A percentile compares a stretch with the other conserved stretches of the same genome.
These are phyloP conservation scores for Flammula alnicola DNA, from an alignment of 1,284 basidiomycete species.

Conservation along the genomic window DNA sequence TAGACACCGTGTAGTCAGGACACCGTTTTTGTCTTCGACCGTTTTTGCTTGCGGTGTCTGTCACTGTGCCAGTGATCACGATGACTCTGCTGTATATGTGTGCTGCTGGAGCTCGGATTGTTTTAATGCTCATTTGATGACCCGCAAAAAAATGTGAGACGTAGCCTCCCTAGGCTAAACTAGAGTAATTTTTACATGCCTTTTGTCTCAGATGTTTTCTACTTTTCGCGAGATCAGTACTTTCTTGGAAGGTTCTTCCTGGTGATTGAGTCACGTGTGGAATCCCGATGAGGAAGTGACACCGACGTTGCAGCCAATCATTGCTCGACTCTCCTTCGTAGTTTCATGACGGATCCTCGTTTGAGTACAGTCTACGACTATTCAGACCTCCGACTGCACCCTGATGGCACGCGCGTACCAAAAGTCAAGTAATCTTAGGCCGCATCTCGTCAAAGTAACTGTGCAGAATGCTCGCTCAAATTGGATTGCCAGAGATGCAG, in stretches of 20 bases:
- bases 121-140: background rate
- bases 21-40: no score
- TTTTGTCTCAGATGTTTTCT: background rate
- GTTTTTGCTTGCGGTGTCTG: no score
- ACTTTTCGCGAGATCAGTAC: background rate
- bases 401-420: slow-evolving; percentile 62
- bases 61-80: no score
- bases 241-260: background rate
- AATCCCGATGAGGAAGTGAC: background rate
- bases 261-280: background rate
- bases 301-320: background rate
- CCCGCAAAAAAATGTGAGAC: background rate
- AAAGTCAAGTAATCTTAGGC: slow-evolving; percentile 33
- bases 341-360: slow-evolving; percentile 47
- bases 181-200: background rate
- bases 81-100: no score
- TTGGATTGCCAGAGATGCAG: slow-evolving; percentile 51
- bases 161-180: no score
- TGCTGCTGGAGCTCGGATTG: no score
- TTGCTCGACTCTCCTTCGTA: background rate
- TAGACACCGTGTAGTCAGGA: no score
- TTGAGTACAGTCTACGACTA: slow-evolving; percentile 62
- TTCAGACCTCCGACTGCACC: slow-evolving; percentile 60
- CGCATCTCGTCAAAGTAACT: slow-evolving; percentile 31
- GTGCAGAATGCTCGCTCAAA: slow-evolving; percentile 46